Percentiles rank a stretch among this genome's conserved stretches.
phyloP scores from a whole-genome alignment of 768 basidiomycete species.

The Lentinula raphanica region DNA sequence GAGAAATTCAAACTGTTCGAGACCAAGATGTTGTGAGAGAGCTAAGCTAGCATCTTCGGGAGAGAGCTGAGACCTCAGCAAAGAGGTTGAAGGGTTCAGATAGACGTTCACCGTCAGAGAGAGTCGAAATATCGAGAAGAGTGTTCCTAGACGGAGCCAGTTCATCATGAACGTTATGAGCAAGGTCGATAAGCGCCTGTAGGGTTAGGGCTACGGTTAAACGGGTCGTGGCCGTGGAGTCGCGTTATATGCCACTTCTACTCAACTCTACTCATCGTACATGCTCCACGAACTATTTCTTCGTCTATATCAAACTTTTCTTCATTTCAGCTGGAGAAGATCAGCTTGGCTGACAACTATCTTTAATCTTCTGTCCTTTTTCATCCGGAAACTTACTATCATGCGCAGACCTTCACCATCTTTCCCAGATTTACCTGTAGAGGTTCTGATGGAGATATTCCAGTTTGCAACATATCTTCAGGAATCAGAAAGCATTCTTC shows the following conservation, averaged over 20 bases:
- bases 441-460: slow-evolving; percentile 54
- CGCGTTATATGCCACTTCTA: background rate
- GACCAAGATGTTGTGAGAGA: slow-evolving; percentile 65
- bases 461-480: slow-evolving; percentile 49
- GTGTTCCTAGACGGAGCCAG: slow-evolving; percentile 4
- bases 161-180: slow-evolving; percentile 1
- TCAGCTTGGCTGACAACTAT: background rate
- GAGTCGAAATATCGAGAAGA: slow-evolving; percentile 31
- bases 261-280: background rate
- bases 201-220: background rate
- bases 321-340: background rate
- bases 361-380: background rate
- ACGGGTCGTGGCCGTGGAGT: background rate
- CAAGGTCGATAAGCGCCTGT: background rate
- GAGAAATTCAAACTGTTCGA: slow-evolving; percentile 58
- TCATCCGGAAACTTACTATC: slow-evolving; percentile 12
- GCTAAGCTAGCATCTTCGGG: slow-evolving; percentile 52
- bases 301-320: background rate
- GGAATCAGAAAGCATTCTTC: slow-evolving; percentile 35
- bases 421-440: slow-evolving; percentile 35
- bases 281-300: background rate
- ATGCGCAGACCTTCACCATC: background rate
- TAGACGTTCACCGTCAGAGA: slow-evolving; percentile 55
- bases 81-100: slow-evolving; percentile 41
- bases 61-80: slow-evolving; percentile 35